Base-by-base conservation (phyloP, 1,284 basidiomycete species). In the Sparassis latifolia region DNA sequence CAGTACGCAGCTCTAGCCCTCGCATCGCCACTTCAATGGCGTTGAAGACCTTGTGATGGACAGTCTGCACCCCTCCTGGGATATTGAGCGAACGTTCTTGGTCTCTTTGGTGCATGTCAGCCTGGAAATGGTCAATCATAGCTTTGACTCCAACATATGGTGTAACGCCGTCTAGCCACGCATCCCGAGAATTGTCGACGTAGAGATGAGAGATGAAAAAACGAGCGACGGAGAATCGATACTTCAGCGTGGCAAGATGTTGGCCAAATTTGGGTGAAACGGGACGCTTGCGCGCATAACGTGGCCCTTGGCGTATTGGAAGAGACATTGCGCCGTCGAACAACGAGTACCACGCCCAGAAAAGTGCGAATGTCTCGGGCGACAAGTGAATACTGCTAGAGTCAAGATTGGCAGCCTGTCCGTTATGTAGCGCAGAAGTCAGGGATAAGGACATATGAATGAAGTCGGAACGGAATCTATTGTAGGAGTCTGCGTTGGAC, bases 371-470 rank as follows among this genome's bases (percentile, higher is more conserved):
- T 0, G 84, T 78, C 58, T 89, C 85, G 0, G 95, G 92, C 2
- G 87, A 91, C 39, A 97, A 79, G 69, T 98, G 90, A 51, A 98
- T 72, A 61, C 82, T 92, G 69, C 89, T 97, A 55, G 73, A 28
- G 27, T 68, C 5, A 62, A 68, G 51, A n/a, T 60, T 58, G 1
- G 57, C 51, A 43, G 42, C 47, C 5, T 51, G 10, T 49, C 56
- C 63, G 59, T 66, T 58, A 51, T 56, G 65, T 52, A 61, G 58
- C 50, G 66, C 54, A 58, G 91, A 91, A 37, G 81, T 80, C 53
- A 97, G 74, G 0, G 94, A 97, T 44, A 96, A 76, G 0, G 93
- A 94, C 49, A 97, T 80, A 69, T 99, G 96, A 52, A 97, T 85
- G 66, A 92, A 97, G 68, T 98, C 88, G 5, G 94, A 97, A 33